phyloP scores from a whole-genome alignment of 768 basidiomycete genomes.

The Pluteus cervinus region DNA sequence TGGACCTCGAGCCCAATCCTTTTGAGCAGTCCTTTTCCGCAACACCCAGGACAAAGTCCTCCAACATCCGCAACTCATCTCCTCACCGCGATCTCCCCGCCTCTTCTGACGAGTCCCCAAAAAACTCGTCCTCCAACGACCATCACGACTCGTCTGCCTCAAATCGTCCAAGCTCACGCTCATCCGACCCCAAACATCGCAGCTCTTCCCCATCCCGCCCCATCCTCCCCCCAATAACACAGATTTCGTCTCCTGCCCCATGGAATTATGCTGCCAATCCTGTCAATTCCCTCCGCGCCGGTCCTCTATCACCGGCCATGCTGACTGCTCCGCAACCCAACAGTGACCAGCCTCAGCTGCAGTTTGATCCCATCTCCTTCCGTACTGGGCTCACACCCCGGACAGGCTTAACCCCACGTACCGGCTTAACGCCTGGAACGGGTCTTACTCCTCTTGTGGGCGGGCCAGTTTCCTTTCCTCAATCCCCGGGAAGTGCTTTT shows the following conservation, averaged over 20 bases:
- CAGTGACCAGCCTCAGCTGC: slow-evolving; percentile 31
- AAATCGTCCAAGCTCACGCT: slow-evolving; percentile 20
- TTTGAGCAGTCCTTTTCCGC: slow-evolving; percentile 91
- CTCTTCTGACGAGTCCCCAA: slow-evolving; percentile 24
- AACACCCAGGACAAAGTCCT: slow-evolving; percentile 32
- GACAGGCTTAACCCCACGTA: slow-evolving; percentile 82
- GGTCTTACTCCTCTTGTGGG: slow-evolving; percentile 79
- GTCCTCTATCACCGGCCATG: slow-evolving; percentile 95
- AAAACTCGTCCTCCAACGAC: slow-evolving; percentile 26
- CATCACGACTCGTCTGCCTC: slow-evolving; percentile 20
- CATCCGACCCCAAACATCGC: slow-evolving; percentile 26
- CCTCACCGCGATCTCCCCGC: slow-evolving; percentile 20
- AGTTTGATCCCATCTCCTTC: slow-evolving; percentile 69
- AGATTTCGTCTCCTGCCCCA: slow-evolving; percentile 65
- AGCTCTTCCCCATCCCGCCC: slow-evolving; percentile 51
- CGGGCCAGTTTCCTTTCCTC: slow-evolving; percentile 71
- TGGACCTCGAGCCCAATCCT: slow-evolving; percentile 82
- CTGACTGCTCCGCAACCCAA: slow-evolving; percentile 75
- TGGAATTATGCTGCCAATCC: slow-evolving; percentile 42
- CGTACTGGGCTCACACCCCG: slow-evolving; percentile 85
- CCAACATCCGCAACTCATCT: slow-evolving; percentile 42
- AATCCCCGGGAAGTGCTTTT: slow-evolving; percentile 85
- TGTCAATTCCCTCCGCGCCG: slow-evolving; percentile 81
- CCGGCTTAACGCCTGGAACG: slow-evolving; percentile 69
- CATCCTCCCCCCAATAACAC: slow-evolving; percentile 74